Evolutionary conservation across 169 alveolate genomes (phyloP).

Genomic region (Theileria sp.): DNA sequence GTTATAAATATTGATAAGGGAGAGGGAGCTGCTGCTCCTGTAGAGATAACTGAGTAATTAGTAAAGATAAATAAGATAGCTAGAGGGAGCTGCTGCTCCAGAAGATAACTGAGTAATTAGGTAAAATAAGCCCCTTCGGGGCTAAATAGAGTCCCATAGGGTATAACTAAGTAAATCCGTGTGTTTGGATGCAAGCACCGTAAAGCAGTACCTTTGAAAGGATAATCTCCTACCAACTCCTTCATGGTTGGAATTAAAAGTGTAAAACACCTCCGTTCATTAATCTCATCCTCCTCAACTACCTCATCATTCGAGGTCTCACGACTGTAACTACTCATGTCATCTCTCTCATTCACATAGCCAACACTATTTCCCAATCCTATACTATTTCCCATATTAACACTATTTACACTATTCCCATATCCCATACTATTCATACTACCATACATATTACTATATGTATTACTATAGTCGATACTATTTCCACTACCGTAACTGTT

Average conservation of each 20-base stretch:
- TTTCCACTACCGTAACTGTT: neutral
- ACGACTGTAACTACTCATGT: neutral
- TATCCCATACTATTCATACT: no score
- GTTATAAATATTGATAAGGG: no score
- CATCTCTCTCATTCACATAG: neutral
- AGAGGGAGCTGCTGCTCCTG: no score
- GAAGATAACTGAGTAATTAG: no score
- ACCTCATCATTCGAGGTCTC: neutral
- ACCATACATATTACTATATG: no score
- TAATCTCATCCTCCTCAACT: neutral
- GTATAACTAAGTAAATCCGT: neutral
- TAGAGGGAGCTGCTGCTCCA: no score
- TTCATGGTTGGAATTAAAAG: constrained; percentile 25
- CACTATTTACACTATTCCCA: no score
- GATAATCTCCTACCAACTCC: constrained; percentile 44
- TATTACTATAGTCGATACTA: no score
- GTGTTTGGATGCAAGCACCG: neutral
- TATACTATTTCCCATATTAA: no score
- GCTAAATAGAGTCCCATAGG: neutral
- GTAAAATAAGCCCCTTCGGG: neutral
- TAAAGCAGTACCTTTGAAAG: neutral
- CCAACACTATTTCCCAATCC: neutral
- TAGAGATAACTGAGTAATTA: no score
- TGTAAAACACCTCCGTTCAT: neutral
- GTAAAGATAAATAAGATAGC: no score